phyloP scores from a whole-genome alignment of 257 asterid species.

The Nicotiana otophora region DNA sequence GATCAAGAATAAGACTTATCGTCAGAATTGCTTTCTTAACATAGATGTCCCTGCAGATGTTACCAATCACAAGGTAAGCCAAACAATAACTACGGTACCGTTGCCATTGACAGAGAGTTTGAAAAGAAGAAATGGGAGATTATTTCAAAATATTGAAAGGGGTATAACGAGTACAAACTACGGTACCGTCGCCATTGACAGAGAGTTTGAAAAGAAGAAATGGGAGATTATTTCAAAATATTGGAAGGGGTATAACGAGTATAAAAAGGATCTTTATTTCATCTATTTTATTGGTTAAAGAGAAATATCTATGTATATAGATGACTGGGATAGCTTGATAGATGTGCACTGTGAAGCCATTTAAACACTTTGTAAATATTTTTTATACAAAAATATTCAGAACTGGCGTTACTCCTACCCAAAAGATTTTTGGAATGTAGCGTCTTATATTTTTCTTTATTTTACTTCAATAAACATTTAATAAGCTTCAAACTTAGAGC shows the following conservation, averaged over 20 bases:
- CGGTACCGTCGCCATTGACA: neutral
- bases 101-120: neutral
- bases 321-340: neutral
- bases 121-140: neutral
- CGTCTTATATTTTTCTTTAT: no score
- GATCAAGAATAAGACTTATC: slow-evolving; percentile 52
- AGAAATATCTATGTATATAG: no score
- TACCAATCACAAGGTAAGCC: slow-evolving; percentile 52
- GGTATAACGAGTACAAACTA: neutral
- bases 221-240: neutral
- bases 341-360: no score
- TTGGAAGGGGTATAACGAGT: neutral
- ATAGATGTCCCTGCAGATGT: slow-evolving; percentile 72
- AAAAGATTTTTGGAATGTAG: no score
- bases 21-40: slow-evolving; percentile 60
- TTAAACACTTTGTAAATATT: no score
- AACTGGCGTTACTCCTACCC: no score
- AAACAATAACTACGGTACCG: neutral
- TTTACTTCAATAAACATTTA: no score
- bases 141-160: neutral
- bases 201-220: neutral
- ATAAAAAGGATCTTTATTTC: neutral
- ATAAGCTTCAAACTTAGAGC: no score
- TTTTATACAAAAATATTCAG: no score
- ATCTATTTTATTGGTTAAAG: neutral